phyloP scores from a whole-genome alignment of 345 rosid genomes.

The Eucalyptus regnans region DNA sequence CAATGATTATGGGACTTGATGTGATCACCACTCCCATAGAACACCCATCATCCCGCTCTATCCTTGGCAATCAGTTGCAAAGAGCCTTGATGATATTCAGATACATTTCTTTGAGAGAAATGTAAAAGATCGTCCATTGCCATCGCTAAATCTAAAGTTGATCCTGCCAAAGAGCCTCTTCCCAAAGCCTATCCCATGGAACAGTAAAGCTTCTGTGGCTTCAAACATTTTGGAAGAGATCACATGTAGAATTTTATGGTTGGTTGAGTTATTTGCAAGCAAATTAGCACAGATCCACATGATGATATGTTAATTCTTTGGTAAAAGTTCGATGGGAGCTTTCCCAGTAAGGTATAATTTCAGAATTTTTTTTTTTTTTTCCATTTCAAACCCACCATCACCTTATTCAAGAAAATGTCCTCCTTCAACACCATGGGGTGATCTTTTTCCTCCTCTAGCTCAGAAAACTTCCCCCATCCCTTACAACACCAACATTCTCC shows the following conservation, averaged over 20 bases:
- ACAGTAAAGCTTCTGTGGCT: background rate
- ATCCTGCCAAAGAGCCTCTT: background rate
- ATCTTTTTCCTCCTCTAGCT: background rate
- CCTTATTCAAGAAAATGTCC: background rate
- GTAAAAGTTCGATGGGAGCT: background rate
- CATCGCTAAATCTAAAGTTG: background rate
- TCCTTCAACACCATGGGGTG: background rate
- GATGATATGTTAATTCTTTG: background rate
- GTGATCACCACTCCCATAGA: background rate
- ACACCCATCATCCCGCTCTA: background rate
- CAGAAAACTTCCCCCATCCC: background rate
- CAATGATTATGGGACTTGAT: background rate
- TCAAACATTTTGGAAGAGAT: background rate
- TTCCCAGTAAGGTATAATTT: background rate
- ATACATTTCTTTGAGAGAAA: background rate
- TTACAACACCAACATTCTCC: background rate
- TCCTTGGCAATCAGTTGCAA: background rate
- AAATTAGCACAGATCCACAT: background rate
- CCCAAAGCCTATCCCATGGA: background rate
- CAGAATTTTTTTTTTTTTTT: background rate
- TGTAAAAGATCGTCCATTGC: background rate
- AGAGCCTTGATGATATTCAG: background rate
- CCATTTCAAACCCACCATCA: background rate
- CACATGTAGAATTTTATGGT: background rate
- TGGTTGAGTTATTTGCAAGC: background rate